Conservation (phyloP, 805 yeast species). For the Spathaspora passalidarum region DNA sequence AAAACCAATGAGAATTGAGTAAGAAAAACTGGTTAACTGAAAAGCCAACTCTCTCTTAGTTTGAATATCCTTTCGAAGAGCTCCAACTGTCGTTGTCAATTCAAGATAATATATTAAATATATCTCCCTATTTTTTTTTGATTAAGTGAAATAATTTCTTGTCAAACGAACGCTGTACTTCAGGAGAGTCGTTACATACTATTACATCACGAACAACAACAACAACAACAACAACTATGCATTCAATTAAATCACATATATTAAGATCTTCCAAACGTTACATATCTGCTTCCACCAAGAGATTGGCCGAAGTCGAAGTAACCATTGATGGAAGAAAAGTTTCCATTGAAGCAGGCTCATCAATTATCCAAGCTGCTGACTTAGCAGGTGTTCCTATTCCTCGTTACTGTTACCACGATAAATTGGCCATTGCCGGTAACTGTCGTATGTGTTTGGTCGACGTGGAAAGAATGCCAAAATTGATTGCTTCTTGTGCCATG, state of each 20-base stretch:
- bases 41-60: neutral
- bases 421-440: conserved; percentile 86
- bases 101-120: neutral
- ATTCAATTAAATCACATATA: conserved; percentile 15
- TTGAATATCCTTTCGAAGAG: neutral
- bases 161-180: neutral
- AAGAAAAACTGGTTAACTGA: neutral
- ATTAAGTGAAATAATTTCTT: neutral
- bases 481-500: conserved; percentile 88
- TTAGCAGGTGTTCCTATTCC: conserved; percentile 87
- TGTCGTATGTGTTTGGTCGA: conserved; percentile 93
- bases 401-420: conserved; percentile 88
- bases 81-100: neutral
- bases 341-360: conserved; percentile 78
- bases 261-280: conserved; percentile 21
- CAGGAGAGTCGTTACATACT: neutral
- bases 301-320: conserved; percentile 52
- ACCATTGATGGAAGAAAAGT: conserved; percentile 72
- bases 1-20: neutral
- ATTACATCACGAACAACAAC: neutral
- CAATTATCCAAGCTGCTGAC: conserved; percentile 88
- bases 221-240: conserved; percentile 9
- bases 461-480: conserved; percentile 84
- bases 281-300: conserved; percentile 17
- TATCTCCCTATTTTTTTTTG: neutral